A percentile compares a stretch with the other conserved stretches of the same genome.
Evolutionary conservation across 495 filamentous ascomycete genomes (phyloP).

Genomic region (Usnea hakonensis): DNA sequence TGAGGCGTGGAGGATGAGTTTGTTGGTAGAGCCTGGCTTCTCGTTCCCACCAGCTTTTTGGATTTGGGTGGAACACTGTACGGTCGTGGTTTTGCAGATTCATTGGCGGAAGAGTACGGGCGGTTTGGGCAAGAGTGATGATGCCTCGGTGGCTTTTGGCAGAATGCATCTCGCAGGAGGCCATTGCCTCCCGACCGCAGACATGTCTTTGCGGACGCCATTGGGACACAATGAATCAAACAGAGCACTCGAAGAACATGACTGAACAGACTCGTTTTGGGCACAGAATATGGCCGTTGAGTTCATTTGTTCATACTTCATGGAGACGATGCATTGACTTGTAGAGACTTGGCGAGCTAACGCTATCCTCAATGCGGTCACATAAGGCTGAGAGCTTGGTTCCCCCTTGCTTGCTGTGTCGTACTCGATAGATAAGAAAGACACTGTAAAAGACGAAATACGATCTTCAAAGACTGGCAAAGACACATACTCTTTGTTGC

Average conservation of each 20-base stretch:
- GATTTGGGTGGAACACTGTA: background rate
- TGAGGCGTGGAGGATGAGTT: background rate
- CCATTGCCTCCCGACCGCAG: slow-evolving; percentile 1
- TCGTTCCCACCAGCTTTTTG: background rate
- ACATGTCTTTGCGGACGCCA: slow-evolving; percentile 11
- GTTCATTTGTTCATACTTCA: no score
- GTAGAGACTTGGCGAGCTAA: background rate
- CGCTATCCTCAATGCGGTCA: background rate
- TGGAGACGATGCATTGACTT: background rate
- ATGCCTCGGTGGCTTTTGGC: background rate
- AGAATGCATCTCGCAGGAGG: background rate
- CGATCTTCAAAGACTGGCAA: background rate
- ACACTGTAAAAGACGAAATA: background rate
- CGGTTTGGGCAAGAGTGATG: background rate
- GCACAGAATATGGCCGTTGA: no score
- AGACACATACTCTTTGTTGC: background rate
- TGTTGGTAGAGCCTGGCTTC: background rate
- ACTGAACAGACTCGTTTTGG: background rate
- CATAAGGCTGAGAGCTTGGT: background rate
- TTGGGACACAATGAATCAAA: background rate
- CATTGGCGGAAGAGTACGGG: background rate
- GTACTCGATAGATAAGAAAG: background rate
- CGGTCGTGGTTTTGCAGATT: slow-evolving; percentile 13
- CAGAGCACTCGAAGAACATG: background rate
- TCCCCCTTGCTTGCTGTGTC: background rate